Evolutionary conservation across 2,329 filamentous ascomycete genomes (phyloP).

Genomic region (Fusarium chuoi): DNA sequence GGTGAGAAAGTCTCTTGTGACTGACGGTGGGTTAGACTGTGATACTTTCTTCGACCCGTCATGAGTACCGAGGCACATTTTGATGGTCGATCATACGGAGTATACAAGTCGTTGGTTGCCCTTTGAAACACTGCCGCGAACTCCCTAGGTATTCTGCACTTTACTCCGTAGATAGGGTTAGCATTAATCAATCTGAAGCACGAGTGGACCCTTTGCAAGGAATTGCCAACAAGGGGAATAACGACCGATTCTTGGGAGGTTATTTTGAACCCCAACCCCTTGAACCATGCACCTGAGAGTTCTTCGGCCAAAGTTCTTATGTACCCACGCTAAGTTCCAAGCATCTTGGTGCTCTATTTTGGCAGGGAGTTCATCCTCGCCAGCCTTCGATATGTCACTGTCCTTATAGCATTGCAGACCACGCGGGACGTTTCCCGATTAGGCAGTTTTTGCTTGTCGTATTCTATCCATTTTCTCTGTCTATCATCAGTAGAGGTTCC

Average conservation of each 20-base stretch:
- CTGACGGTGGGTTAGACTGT: background rate
- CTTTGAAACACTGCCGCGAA: background rate
- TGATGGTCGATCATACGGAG: background rate
- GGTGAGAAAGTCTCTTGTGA: background rate
- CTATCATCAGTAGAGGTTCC: background rate
- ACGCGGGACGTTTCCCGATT: background rate
- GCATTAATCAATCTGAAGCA: conserved; percentile 12
- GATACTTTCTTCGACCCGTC: background rate
- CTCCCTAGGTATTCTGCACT: background rate
- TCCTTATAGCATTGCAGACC: background rate
- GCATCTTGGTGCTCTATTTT: background rate
- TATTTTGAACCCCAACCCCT: background rate
- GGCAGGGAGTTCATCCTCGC: conserved; percentile 1
- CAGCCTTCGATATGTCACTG: background rate
- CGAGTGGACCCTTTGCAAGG: conserved; percentile 13
- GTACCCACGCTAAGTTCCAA: background rate
- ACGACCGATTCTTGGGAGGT: background rate
- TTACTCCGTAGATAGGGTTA: background rate
- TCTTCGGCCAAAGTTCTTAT: background rate
- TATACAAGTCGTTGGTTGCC: background rate
- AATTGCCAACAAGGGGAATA: background rate
- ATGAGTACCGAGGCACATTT: background rate
- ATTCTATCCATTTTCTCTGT: background rate
- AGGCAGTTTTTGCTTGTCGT: background rate
- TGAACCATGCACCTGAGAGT: background rate